Evolutionary conservation across 192 early-diverging fungal genomes (phyloP).

Genomic region (Oehlia diaphana): DNA sequence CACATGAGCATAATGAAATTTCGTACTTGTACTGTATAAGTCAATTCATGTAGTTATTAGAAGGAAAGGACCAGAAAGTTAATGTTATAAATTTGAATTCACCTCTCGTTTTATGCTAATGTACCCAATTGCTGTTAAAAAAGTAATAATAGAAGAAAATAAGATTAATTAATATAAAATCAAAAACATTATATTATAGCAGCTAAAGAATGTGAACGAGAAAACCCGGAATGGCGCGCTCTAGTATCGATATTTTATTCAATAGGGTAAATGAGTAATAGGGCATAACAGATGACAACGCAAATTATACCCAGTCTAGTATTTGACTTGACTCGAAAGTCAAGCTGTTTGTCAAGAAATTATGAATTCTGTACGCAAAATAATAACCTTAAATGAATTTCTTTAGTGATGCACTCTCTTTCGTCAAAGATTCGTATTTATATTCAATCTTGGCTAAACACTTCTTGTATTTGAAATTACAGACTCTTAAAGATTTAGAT

Average conservation of each 20-base stretch:
- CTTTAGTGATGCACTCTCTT: too few relatives aligned
- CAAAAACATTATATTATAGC: background rate
- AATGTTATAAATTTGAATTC: background rate
- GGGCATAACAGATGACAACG: constrained; percentile 29
- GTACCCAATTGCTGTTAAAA: background rate
- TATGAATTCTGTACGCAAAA: too few relatives aligned
- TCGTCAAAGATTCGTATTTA: too few relatives aligned
- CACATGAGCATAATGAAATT: background rate
- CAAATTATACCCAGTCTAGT: constrained; percentile 20
- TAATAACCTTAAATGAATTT: too few relatives aligned
- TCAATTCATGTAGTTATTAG: constrained; percentile 3
- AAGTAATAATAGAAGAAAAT: background rate
- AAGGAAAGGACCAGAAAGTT: background rate
- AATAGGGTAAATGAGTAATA: background rate
- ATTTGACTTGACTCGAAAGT: background rate
- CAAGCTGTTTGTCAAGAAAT: too few relatives aligned
- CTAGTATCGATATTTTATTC: constrained; percentile 23
- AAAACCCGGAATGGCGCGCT: constrained; percentile 19
- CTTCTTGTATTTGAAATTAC: too few relatives aligned
- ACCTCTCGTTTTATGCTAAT: background rate
- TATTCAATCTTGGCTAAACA: too few relatives aligned
- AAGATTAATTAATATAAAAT: background rate
- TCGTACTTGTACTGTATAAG: constrained; percentile 23
- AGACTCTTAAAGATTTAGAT: too few relatives aligned
- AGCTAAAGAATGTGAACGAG: constrained; percentile 12